Base-by-base conservation (phyloP, 371 early-diverging fungal species). In the Mucor lusitanicus region DNA sequence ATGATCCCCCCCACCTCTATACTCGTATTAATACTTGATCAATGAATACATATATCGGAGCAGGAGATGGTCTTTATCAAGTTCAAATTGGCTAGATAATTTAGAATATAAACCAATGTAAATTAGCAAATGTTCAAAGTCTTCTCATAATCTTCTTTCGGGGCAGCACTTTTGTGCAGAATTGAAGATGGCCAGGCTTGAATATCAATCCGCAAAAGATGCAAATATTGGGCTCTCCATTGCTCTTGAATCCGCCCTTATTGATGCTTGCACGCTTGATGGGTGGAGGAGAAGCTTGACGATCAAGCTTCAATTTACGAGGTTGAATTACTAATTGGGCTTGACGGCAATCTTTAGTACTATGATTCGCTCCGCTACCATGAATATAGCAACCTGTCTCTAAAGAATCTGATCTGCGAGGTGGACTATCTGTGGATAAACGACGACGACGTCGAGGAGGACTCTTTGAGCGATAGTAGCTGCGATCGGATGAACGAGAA, bases 331-430 rank as follows among this genome's bases (percentile, higher is more conserved):
- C 40, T 28, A 63, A 37, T 63, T 63, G 63, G 3, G 63, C 53
- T 48, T 63, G 63, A 27, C 54, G 23, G n/a, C 63, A 63, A 15
- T 63, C 39, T n/a, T 63, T 63, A 19, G 63, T 63, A 1, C 25
- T n/a, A 39, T 63, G 63, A 6, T 13, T 39, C 11, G 54, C 35
- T 8, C 46, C 25, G 27, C 2, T 39, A 3, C 63, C 63, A 53
- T 63, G 63, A 25, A 63, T 21, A 25, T 54, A 53, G 27, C 63
- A 63, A 37, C 63, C 63, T 53, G 1, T 37, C 17, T 37, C 63
- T 6, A 11, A 11, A 6, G 63, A 53, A 28, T 23, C 13, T 25
- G 50, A 1, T 25, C 50, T 25, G 23, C 8, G 50, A 50, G 50
- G 23, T 5, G 50, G 50, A 12, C 50, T 50, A 50, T 23, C 13